Evolutionary conservation across 345 rosid genomes (phyloP).

Genomic region (Rhodomyrtus tomentosa): DNA sequence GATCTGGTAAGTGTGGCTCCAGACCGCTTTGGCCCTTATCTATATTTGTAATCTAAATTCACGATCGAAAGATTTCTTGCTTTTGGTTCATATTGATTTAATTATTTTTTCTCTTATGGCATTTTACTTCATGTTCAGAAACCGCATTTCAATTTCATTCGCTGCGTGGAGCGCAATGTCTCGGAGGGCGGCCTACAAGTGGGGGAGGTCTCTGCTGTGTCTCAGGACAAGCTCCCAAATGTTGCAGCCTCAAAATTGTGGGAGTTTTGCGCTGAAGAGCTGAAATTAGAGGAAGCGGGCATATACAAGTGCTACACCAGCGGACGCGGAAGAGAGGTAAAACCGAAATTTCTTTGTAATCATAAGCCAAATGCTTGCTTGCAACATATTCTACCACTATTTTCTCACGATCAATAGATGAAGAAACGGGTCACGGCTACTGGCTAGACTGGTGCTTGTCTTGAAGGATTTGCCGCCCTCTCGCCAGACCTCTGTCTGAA

Average conservation of each 20-base stretch:
- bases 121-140: conserved; percentile 6
- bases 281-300: conserved; percentile 5
- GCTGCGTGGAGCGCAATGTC: conserved; percentile 14
- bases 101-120: neutral
- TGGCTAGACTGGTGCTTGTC: neutral
- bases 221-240: neutral
- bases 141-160: conserved; percentile 31
- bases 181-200: neutral
- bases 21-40: neutral
- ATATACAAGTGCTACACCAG: conserved; percentile 21
- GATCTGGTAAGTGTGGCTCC: conserved; percentile 9
- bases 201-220: neutral
- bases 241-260: conserved; percentile 1
- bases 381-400: neutral
- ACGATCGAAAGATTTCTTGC: neutral
- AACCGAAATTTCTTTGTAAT: neutral
- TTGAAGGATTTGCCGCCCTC: neutral
- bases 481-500: neutral
- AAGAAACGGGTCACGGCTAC: neutral
- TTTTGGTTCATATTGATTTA: neutral
- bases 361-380: neutral
- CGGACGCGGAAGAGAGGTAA: conserved; percentile 30
- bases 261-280: conserved; percentile 11
- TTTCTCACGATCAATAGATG: neutral
- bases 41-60: neutral